phyloP scores from a whole-genome alignment of 2,329 filamentous ascomycete genomes.

The Clonostachys rhizophaga region DNA sequence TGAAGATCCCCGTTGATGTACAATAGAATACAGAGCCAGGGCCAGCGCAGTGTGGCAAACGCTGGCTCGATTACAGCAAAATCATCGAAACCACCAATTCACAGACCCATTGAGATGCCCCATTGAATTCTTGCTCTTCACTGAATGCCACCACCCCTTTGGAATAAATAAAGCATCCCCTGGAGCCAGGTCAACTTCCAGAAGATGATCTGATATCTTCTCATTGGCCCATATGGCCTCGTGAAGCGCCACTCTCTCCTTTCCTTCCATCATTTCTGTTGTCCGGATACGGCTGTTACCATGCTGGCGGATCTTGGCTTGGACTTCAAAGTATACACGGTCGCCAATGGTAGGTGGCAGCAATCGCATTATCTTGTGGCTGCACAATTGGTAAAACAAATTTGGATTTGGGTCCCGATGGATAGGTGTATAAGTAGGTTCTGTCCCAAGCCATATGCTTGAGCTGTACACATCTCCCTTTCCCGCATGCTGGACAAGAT shows the following conservation, averaged over 20 bases:
- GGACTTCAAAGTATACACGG: conserved; percentile 54
- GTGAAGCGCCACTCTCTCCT: conserved; percentile 63
- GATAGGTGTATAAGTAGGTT: conserved; percentile 84
- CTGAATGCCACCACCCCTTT: conserved; percentile 40
- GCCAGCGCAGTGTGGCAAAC: too few relatives aligned
- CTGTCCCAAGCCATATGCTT: conserved; percentile 82
- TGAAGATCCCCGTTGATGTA: not conserved
- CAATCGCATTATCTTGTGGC: conserved; percentile 69
- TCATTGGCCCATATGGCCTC: conserved; percentile 61
- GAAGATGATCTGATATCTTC: conserved; percentile 20
- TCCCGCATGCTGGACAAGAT: conserved; percentile 56
- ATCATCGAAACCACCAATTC: conserved; percentile 40
- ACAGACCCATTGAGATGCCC: conserved; percentile 34
- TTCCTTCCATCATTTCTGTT: conserved; percentile 86
- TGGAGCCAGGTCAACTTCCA: conserved; percentile 51
- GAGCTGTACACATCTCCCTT: conserved; percentile 83
- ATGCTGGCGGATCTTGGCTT: conserved; percentile 26
- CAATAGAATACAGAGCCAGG: not conserved
- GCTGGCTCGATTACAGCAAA: not conserved
- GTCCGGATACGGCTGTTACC: conserved; percentile 57
- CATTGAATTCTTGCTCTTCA: conserved; percentile 25
- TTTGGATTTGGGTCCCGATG: conserved; percentile 96
- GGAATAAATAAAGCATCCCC: conserved; percentile 40
- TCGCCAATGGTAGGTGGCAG: conserved; percentile 61
- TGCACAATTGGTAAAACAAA: conserved; percentile 77